Base-by-base conservation (phyloP, 257 asterid genomes). In the Solanum arcanum region DNA sequence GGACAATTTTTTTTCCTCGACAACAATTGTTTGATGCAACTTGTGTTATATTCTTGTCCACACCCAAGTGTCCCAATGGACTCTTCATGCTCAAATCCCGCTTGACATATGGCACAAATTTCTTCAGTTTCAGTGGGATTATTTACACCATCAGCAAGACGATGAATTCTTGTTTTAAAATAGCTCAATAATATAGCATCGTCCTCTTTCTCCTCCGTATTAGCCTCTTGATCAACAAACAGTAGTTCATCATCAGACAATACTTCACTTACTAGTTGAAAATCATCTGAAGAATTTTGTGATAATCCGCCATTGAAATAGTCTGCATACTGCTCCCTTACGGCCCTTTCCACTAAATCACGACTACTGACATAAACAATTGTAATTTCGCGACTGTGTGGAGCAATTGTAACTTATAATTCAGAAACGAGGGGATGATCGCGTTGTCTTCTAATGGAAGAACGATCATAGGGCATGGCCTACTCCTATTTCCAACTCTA, bases 1-100 rank as follows among this genome's bases (percentile, higher is more conserved):
- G 88, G 88, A n/a, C 88, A 88, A 62, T 42, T 15, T 3, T 59
- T 46, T 16, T 76, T 76, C 46, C 37, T 10, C 10, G 33, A 2
- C 86, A 88, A 49, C 88, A 88, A 88, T 13, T 68, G 42, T 33
- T 77, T 75, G 41, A 88, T 85, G 86, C 88, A 88, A 5, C 56
- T 20, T 2, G 27, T 62, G 31, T 85, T 88, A n/a, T 75, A 85
- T 21, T 88, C 76, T 0, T 76, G 88, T 33, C 83, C 31, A 5
- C 88, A 85, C 12, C 4, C 5, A 4, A 88, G 83, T 10, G 15
- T 76, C 44, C 82, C 86, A 11, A 88, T 14, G 21, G 10, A 66
- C 75, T 88, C 86, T 52, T 76, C 12, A 29, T 88, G 59, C 27
- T 76, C 66, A 27, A 39, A 85, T 46, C 66, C 88, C 0, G 35